Conservation (phyloP, 441 rosid species). For the Brassica hybrid region DNA sequence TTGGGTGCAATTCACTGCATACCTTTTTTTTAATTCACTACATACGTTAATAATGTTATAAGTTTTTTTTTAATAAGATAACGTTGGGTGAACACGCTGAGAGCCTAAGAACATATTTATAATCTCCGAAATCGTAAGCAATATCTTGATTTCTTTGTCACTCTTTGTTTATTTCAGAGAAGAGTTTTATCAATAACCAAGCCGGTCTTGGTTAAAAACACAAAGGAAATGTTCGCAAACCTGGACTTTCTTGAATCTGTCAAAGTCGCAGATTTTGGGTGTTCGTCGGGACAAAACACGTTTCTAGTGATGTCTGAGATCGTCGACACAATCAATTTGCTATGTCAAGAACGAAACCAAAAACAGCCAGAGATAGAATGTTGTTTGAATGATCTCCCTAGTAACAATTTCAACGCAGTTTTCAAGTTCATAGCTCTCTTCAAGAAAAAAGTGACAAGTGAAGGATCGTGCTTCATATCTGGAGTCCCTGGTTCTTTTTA, state of each 20-base stretch:
- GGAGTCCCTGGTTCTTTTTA: constrained; percentile 1
- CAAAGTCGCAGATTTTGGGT: background rate
- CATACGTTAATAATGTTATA: background rate
- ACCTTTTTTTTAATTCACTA: background rate
- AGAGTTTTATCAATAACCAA: constrained; percentile 2
- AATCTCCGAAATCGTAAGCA: background rate
- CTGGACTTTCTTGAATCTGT: background rate
- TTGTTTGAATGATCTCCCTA: background rate
- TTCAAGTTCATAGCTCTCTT: constrained; percentile 1
- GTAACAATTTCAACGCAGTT: background rate
- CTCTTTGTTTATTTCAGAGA: background rate
- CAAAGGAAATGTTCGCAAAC: background rate
- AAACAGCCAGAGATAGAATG: background rate
- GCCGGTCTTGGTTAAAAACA: background rate
- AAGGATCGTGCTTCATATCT: constrained; percentile 2
- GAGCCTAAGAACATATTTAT: background rate
- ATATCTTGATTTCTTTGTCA: background rate
- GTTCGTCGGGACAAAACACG: constrained; percentile 7
- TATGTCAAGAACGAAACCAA: background rate
- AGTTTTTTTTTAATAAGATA: background rate
- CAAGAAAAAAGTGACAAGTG: background rate
- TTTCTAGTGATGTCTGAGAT: constrained; percentile 7
- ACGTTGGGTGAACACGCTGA: background rate
- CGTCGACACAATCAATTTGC: background rate
- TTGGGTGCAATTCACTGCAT: background rate